Evolutionary conservation across 257 asterid species (phyloP).

Genomic region (Rhazya stricta): DNA sequence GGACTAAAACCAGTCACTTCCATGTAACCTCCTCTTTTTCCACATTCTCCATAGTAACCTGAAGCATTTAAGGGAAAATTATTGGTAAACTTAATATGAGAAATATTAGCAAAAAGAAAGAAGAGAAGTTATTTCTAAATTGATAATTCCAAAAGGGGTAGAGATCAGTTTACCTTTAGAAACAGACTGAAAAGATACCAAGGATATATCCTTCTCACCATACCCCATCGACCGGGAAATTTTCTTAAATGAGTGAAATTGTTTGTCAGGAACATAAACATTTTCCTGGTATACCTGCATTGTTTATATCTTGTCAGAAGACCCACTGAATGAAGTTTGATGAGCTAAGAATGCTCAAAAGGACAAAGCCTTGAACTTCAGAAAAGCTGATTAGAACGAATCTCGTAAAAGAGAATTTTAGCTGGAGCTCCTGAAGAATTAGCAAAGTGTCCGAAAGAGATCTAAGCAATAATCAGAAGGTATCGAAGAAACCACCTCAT

Average conservation of each 20-base stretch:
- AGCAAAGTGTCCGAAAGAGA: background rate
- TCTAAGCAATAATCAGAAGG: constrained; percentile 6
- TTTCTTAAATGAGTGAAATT: constrained; percentile 91
- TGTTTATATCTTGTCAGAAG: constrained; percentile 1
- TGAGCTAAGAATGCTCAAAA: background rate
- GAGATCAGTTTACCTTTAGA: constrained; percentile 61
- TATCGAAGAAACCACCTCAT: constrained; percentile 52
- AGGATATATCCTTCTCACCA: constrained; percentile 70
- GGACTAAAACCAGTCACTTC: constrained; percentile 93
- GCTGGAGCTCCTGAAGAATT: background rate
- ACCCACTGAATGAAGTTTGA: background rate
- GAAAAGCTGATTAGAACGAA: constrained; percentile 2
- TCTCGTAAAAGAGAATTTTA: background rate
- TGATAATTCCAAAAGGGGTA: background rate
- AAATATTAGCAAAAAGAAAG: background rate
- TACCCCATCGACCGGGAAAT: constrained; percentile 74
- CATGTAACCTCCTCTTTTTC: constrained; percentile 98
- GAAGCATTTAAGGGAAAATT: constrained; percentile 7
- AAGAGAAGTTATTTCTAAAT: background rate
- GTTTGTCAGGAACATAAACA: constrained; percentile 85
- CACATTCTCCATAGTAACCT: constrained; percentile 98
- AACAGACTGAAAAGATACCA: constrained; percentile 91
- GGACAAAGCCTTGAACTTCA: constrained; percentile 3
- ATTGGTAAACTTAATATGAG: background rate
- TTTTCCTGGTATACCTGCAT: constrained; percentile 92